Evolutionary conservation across 768 basidiomycete genomes (phyloP), one percentile per base, ranked within the genome.

Genomic region (Leccinum olivaceopallidum): DNA sequence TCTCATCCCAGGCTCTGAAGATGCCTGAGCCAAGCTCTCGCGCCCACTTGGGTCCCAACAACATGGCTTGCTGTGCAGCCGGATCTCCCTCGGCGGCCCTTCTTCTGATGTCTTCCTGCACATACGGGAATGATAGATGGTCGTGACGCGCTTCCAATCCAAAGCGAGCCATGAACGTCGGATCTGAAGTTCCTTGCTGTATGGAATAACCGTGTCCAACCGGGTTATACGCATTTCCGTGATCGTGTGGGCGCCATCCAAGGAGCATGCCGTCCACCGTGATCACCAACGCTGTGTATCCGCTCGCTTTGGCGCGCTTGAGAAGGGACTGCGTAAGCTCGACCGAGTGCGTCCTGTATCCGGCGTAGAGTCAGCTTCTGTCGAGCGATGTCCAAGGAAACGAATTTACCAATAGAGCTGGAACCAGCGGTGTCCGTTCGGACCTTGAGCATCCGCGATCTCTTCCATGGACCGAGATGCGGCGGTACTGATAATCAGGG

Each of bases 391-490:
- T 8, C 1, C 10, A n/a, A 18, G 4, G 16, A 12, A 26, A 32
- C 30, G 16, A 6, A 49, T 22, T 64, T 32, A 74, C 77, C 80
- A 81, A 62, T 82, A 83, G 20, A 83, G 71, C 62, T 84, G 83
- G 62, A 76, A 84, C 80, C 80, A 84, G 7, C 81, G 77, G 22
- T 71, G 72, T 0, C 76, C 77, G 47, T 69, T 63, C 1, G 60
- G 61, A n/a, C 79, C 79, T 54, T 79, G 80, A 2, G 79, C 83
- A 26, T 73, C 64, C 2, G 77, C 84, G 4, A 83, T 80, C 6
- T 77, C 76, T 63, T 85, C 83, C 60, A 85, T 80, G 1, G 82
- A 68, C 54, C 81, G 78, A 5, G 80, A 80, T 0, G 77, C 73
- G 20, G 22, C 60, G 16, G 69, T 56, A 5, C 69, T 67, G n/a